Base-by-base conservation (phyloP, 192 early-diverging fungal species). In the Kickxella alabastrina region DNA sequence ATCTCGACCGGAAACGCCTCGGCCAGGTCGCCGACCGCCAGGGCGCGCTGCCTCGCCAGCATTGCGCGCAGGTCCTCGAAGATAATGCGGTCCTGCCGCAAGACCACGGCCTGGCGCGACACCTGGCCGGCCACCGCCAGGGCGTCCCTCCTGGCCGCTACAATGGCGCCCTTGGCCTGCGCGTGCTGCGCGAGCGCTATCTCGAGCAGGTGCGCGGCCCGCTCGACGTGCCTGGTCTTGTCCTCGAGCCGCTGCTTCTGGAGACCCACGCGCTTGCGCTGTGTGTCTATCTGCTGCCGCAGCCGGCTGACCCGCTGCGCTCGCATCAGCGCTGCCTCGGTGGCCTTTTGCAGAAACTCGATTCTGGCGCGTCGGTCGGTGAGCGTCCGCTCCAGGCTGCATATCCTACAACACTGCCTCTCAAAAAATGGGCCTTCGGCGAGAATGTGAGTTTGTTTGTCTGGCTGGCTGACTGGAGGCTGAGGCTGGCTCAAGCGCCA, bases 81-180 rank as follows among this genome's bases (percentile, higher is more conserved):
- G 27, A 72, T 72, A 3, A 72, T 72, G 10, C 68, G 62, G 13
- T 63, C 62, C 57, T 72, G 68, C 6, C 57, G 56, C 27, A 72
- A 39, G 26, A 39, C 42, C 22, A 41, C 37, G 15, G 34, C 57
- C 0, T 24, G 21, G 1, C 52, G 17, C 18, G 21, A 12, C 35
- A 50, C 42, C 8, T 14, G 1, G 21, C 23, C 18, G 23, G 9
- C 8, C 13, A 43, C 9, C 19, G 19, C 21, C 21, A 6, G 41
- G n/a, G n/a, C n/a, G n/a, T n/a, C n/a, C n/a, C n/a, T n/a, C n/a
- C n/a, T n/a, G n/a, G n/a, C n/a, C n/a, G n/a, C n/a, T n/a, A n/a
- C n/a, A n/a, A n/a, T n/a, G n/a, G n/a, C n/a, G n/a, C n/a, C n/a
- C n/a, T n/a, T n/a, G n/a, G n/a, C n/a, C n/a, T n/a, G n/a, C n/a